Percentiles rank a stretch among this genome's conserved stretches.
Evolutionary conservation across 352 stramenopile genomes (phyloP).

Genomic region (Phytopythium aichiense): DNA sequence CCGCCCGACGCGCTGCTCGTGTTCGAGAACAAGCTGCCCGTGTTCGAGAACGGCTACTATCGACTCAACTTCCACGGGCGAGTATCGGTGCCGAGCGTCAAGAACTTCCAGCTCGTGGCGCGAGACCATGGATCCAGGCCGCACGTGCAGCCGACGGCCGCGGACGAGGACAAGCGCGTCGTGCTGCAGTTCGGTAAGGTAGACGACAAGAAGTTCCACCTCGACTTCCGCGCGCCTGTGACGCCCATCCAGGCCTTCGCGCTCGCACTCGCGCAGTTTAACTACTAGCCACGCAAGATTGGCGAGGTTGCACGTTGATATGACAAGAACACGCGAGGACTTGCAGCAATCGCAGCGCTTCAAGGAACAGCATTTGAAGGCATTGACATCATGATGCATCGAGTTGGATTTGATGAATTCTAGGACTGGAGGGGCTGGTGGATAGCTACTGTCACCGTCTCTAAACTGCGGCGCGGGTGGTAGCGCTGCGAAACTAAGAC

Average conservation of each 20-base stretch:
- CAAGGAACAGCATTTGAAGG: not conserved
- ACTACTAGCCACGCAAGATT: conserved; percentile 18
- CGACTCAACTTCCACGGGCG: conserved; percentile 78
- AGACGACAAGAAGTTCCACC: conserved; percentile 72
- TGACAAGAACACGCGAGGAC: no score
- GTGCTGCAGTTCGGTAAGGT: conserved; percentile 80
- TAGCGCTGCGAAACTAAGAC: not conserved
- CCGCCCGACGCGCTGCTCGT: conserved; percentile 28
- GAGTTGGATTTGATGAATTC: not conserved
- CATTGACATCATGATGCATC: not conserved
- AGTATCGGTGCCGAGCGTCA: conserved; percentile 71
- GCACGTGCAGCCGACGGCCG: conserved; percentile 6
- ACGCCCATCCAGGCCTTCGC: conserved; percentile 74
- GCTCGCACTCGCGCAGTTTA: conserved; percentile 65
- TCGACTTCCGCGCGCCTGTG: conserved; percentile 70
- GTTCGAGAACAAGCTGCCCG: conserved; percentile 64
- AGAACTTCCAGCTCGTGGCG: conserved; percentile 75
- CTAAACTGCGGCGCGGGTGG: not conserved
- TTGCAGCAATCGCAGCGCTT: no score
- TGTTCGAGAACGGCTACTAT: conserved; percentile 79
- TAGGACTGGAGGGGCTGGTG: not conserved
- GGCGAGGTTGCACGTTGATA: no score
- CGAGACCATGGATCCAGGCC: not conserved
- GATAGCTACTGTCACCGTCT: not conserved
- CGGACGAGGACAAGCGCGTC: conserved; percentile 19